Base-by-base conservation (phyloP, 1,284 basidiomycete genomes). In the Apiotrichum domesticum region DNA sequence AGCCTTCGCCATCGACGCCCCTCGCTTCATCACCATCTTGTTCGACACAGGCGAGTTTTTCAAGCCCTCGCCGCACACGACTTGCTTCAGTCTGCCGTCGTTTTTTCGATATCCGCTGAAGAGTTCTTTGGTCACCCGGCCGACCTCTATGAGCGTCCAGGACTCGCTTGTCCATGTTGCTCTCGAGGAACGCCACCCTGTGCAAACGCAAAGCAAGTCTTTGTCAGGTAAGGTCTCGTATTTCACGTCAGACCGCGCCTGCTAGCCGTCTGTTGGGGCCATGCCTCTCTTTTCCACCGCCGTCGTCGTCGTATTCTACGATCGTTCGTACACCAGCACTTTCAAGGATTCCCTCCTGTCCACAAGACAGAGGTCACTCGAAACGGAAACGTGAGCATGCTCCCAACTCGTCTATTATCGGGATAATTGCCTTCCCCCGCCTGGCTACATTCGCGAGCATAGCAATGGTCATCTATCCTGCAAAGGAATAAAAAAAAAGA, bases 381-480 rank as follows among this genome's bases (percentile, higher is more conserved):
- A 44, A 44, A 44, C 45, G 46, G 35, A 47, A 47, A 47, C 46
- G 46, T 47, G 46, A 47, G 46, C 46, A 47, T 47, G 8, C 8
- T 47, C 46, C 46, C 46, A 47, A 47, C 46, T 47, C 35, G 33
- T 35, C 35, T 35, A 7, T 14, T n/a, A 15, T 37, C n/a, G n/a
- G 6, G 32, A 39, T 43, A 37, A 56, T 54, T 40, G 59, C 63
- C 63, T 64, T 62, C 63, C 63, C 63, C 63, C 63, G 63, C 63
- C 60, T 56, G 48, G 60, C 63, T 64, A 51, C 63, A 62, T 39
- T 64, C 60, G 63, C 57, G 49, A 64, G 43, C 59, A 56, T 51
- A 57, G 42, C 59, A 41, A 58, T 35, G 53, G 61, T 54, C 54
- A 47, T 9, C 8, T 39, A 8, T 13, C 13, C 37, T 9, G 13